Base-by-base conservation (phyloP, 805 yeast genomes). In the Brettanomyces custersianus region DNA sequence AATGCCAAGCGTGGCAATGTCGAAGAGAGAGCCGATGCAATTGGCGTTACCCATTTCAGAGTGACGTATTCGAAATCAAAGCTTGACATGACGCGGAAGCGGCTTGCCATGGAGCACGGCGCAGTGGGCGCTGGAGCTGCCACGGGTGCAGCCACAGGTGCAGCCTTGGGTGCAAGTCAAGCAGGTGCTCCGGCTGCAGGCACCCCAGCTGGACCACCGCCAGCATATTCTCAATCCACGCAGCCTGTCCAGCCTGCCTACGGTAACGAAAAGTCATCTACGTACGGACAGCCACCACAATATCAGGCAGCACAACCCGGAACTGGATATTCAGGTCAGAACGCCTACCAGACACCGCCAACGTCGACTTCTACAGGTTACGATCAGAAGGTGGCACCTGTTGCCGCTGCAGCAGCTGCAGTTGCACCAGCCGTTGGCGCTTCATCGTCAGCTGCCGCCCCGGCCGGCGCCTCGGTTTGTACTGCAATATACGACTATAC, bases 401-500 rank as follows among this genome's bases (percentile, higher is more conserved):
- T 36, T 11, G 34, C 24, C 13, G 17, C 38, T 5, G 18, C 32
- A 24, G 31, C 31, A 9, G 33, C 33, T 28, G 28, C 24, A 16
- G 5, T 25, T 4, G 46, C 55, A 15, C 44, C 53, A 31, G 45
- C 52, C 28, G 42, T 57, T 40, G 52, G 58, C 15, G 48, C 61
- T 10, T 56, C 64, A 5, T 54, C 65, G 4, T 48, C 67, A 1
- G 52, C 60, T 8, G 54, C 63, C 9, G 56, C 60, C n/a, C 52
- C 67, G 8, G 36, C 46, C 3, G 64, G 59, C 4, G 63, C 54
- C 4, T 79, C 76, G 48, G 72, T 80, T 11, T 87, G 95, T 52
- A 82, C 95, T 10, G 96, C 98, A 0, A 58, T 88, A 35, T 90
- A 88, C 55, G 96, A 88, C 51, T 90, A 85, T 59, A 63, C 80